Percentiles rank a stretch among this genome's conserved stretches.
phyloP scores from a whole-genome alignment of 2,329 filamentous ascomycete species.

The Tolypocladium sp. region DNA sequence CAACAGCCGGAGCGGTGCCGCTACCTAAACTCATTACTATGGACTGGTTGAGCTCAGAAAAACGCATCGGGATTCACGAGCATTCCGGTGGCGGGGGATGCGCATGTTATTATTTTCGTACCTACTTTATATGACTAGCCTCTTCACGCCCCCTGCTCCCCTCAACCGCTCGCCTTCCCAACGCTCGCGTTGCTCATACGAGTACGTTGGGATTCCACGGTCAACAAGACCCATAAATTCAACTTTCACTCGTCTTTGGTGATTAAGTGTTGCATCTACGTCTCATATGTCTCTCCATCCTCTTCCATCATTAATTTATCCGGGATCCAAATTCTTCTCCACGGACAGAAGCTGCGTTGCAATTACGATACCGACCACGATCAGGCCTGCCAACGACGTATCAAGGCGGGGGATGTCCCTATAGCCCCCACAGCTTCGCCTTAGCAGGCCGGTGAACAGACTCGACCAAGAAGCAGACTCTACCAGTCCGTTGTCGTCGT shows the following conservation, averaged over 20 bases:
- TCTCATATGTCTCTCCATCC: neutral
- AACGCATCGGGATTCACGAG: too few species aligned
- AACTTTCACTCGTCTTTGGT: neutral
- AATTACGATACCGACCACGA: neutral
- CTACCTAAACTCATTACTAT: too few species aligned
- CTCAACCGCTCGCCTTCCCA: neutral
- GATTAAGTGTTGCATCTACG: neutral
- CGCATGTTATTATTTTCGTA: too few species aligned
- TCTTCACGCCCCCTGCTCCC: too few species aligned
- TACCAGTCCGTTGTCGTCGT: neutral
- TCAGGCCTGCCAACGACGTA: conserved; percentile 1
- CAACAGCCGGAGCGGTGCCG: too few species aligned
- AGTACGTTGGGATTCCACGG: neutral
- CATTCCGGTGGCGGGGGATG: too few species aligned
- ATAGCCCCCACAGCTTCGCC: conserved; percentile 1
- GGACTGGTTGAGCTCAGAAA: too few species aligned
- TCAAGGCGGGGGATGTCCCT: conserved; percentile 3
- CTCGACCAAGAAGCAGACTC: neutral
- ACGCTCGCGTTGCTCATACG: neutral
- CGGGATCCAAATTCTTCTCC: neutral
- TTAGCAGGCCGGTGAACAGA: neutral
- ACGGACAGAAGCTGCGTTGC: conserved; percentile 2
- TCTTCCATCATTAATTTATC: too few species aligned
- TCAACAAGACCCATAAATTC: neutral
- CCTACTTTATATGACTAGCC: neutral